Evolutionary conservation across 257 asterid species (phyloP), one percentile per base, ranked within the genome.

Genomic region (Solanum rostratum): DNA sequence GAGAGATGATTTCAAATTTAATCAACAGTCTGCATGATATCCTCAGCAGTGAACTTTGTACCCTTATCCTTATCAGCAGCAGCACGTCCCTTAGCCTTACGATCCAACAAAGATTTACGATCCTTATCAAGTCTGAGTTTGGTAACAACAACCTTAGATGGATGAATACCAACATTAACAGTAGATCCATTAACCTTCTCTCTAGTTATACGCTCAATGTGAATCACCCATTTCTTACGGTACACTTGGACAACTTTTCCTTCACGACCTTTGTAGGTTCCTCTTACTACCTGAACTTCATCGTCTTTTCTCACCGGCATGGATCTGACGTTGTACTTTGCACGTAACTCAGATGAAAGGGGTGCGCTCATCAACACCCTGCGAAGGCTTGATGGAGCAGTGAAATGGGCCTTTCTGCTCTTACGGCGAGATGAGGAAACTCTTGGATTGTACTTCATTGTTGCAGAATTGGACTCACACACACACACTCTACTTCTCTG

Each of bases 141-240:
- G 18, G 92, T 90, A 83, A 93, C 65, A 5, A 91, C 91, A 15
- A 92, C 96, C 86, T 93, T 92, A 14, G 93, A 91, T 14, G 97
- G 95, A 65, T 93, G 90, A 79, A 93, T 89, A 5, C 97, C 97
- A 18, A 92, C 97, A 70, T 93, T 91, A 43, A 93, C 96, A 0
- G 97, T 92, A 63, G 96, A 90, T 14, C 96, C 96, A 53, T 93
- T 93, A 24, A 91, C 94, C 86, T 92, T 93, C 96, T 93, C 97
- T 6, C 97, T 88, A 2, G 97, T 93, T 71, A 93, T 93, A 39
- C 96, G 91, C 84, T 93, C 96, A 71, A 93, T 88, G 85, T 92
- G 96, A 85, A 92, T 92, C 1, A 93, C 97, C 97, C 97, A 93
- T 62, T 92, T 92, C 91, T 91, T 92, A 2, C 95, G 92, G 89